phyloP scores from a whole-genome alignment of 768 basidiomycete genomes.

The Calocybe gangraenosa region DNA sequence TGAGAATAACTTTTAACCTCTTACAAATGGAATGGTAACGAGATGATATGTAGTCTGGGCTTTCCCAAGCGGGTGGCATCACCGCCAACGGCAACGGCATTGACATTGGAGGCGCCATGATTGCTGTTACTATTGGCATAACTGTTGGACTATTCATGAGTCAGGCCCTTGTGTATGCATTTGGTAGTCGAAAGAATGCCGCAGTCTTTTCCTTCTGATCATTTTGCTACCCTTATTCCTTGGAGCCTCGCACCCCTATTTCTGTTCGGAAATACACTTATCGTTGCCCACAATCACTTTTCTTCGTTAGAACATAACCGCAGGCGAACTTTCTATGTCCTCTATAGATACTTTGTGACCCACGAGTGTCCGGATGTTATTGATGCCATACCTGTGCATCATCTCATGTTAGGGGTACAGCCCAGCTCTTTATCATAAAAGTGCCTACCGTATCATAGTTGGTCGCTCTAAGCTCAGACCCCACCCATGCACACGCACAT shows the following conservation, averaged over 20 bases:
- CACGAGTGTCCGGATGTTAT: constrained; percentile 93
- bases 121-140: constrained; percentile 86
- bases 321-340: constrained; percentile 81
- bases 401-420: neutral
- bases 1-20: no score
- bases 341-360: constrained; percentile 97
- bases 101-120: constrained; percentile 85
- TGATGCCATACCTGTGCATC: constrained; percentile 81
- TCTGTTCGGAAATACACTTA: no score
- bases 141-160: constrained; percentile 89
- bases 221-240: neutral
- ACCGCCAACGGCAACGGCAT: constrained; percentile 78
- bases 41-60: constrained; percentile 54
- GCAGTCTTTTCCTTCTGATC: constrained; percentile 82
- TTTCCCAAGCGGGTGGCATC: constrained; percentile 84
- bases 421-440: neutral
- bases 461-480: constrained; percentile 92
- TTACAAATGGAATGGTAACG: neutral
- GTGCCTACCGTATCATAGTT: constrained; percentile 92
- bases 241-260: no score
- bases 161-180: constrained; percentile 82
- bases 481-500: constrained; percentile 96
- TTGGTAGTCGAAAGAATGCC: constrained; percentile 78
- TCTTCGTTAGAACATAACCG: constrained; percentile 74
- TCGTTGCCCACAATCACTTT: constrained; percentile 2